Evolutionary conservation across 1,284 basidiomycete genomes (phyloP), one percentile per base, ranked within the genome.

Genomic region (Ceratobasidium sp.): DNA sequence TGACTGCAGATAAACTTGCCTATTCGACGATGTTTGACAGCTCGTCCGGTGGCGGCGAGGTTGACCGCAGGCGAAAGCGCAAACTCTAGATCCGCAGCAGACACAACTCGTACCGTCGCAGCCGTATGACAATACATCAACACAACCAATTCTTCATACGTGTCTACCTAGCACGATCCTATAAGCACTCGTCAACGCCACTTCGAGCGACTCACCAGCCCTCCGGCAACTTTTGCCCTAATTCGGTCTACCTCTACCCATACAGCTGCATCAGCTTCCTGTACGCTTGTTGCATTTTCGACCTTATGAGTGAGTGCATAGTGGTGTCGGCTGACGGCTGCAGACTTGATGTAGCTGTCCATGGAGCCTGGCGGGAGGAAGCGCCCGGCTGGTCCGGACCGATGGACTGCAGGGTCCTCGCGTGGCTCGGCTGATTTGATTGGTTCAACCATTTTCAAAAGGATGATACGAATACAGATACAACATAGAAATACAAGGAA

Each of bases 221-320:
- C 64, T 14, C 19, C 41, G 27, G 22, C 53, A 46, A 39, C 39
- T n/a, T 49, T 41, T 1, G 54, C 29, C 43, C 16, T 59, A 31
- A 91, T 83, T n/a, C 84, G 80, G 63, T 86, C 84, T 74, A 92
- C 84, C 80, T 92, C 90, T 14, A 83, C 81, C 31, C 85, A 80
- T 51, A 92, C 81, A 74, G 87, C 81, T 68, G 86, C 85, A 78
- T 93, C 90, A 19, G 87, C 88, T 34, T 84, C 84, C 76, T 88
- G 86, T 0, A 83, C 77, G 11, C 89, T 86, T 8, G 81, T 75
- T 3, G 89, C 86, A 41, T 84, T 84, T 81, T 93, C 92, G 13
- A 92, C 85, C 76, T 87, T 89, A 73, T 88, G 86, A 56, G 93
- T 89, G 46, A 94, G 84, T 46, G 86, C 82, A 81, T 92, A 94